A percentile compares a stretch with the other conserved stretches of the same genome.
Evolutionary conservation across 2,329 filamentous ascomycete genomes (phyloP).

Genomic region (Alternaria longipes): DNA sequence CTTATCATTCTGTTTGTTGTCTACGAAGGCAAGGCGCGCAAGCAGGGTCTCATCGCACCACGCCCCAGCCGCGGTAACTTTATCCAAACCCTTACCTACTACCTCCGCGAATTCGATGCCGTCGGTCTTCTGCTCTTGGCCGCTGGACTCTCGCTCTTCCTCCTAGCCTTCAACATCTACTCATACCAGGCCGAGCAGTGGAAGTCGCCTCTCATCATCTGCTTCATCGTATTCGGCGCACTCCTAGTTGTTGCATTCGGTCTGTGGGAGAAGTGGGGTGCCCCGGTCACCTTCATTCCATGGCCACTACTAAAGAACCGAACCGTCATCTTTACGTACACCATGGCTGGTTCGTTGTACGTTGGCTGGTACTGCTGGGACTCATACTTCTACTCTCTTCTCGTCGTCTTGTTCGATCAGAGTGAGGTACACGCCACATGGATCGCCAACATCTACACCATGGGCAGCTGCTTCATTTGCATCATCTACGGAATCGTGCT

Average conservation of each 20-base stretch:
- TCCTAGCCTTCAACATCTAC: slow-evolving; percentile 72
- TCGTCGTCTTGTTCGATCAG: slow-evolving; percentile 53
- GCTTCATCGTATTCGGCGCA: slow-evolving; percentile 53
- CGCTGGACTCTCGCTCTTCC: slow-evolving; percentile 69
- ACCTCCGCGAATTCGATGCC: slow-evolving; percentile 70
- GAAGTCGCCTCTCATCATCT: slow-evolving; percentile 53
- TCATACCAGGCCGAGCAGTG: slow-evolving; percentile 44
- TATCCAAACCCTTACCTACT: slow-evolving; percentile 61
- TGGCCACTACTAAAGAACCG: slow-evolving; percentile 60
- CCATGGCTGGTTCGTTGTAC: slow-evolving; percentile 55
- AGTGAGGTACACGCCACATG: slow-evolving; percentile 48
- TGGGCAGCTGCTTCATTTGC: slow-evolving; percentile 46
- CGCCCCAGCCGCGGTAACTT: slow-evolving; percentile 59
- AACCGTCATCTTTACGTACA: slow-evolving; percentile 63
- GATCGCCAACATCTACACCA: slow-evolving; percentile 53
- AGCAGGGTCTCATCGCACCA: slow-evolving; percentile 60
- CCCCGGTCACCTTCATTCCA: slow-evolving; percentile 55
- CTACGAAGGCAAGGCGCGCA: slow-evolving; percentile 69
- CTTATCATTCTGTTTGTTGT: slow-evolving; percentile 66
- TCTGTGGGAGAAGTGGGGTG: slow-evolving; percentile 54
- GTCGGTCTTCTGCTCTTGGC: slow-evolving; percentile 69
- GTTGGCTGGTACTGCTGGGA: slow-evolving; percentile 52
- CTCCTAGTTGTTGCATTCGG: slow-evolving; percentile 50
- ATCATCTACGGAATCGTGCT: slow-evolving; percentile 43
- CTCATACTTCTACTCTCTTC: slow-evolving; percentile 54